Base-by-base conservation (phyloP, 1,139 yeast genomes). In the Candida sanyaensis region DNA sequence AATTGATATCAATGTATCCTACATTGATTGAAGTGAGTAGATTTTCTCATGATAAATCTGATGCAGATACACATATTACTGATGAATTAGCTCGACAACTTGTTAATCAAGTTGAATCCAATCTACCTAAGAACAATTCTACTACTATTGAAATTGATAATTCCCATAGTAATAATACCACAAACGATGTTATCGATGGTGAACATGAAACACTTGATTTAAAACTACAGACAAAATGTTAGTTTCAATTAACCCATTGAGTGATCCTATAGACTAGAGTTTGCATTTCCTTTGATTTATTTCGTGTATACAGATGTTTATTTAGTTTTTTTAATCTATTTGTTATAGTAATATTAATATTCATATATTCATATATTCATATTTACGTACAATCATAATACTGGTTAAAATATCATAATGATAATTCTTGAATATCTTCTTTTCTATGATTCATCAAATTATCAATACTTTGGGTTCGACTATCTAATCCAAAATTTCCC, bases 21-120 rank as follows among this genome's bases (percentile, higher is more conserved):
- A 70, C 81, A 0, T 62, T 79, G 44, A 55, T 79, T 43, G 81
- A 78, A 52, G 82, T 77, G 1, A 69, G 78, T 45, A 58, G 73
- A 12, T 29, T 21, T 12, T 37, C 44, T 12, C 33, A 30, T 7
- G 40, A 26, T 11, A 27, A 41, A 13, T 13, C 24, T 11, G 30
- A 33, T 32, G 37, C 30, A n/a, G 32, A 27, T 33, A 21, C 21
- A 17, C 21, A 21, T 13, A 12, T 37, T 24, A 36, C 39, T 36
- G 29, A 36, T 27, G 43, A 30, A 9, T 37, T 37, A 21, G 29
- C 39, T 36, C 29, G 24, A 24, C 39, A 36, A 26, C 29, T 36
- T 24, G 39, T 24, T n/a, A 36, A 24, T 26, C 41, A 37, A 5
- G 41, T 37, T 28, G 41, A 13, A 27, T 27, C 41, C 6, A 27